Evolutionary conservation across 2,329 filamentous ascomycete species (phyloP), one percentile per base, ranked within the genome.

Genomic region (Cercospora sp.): DNA sequence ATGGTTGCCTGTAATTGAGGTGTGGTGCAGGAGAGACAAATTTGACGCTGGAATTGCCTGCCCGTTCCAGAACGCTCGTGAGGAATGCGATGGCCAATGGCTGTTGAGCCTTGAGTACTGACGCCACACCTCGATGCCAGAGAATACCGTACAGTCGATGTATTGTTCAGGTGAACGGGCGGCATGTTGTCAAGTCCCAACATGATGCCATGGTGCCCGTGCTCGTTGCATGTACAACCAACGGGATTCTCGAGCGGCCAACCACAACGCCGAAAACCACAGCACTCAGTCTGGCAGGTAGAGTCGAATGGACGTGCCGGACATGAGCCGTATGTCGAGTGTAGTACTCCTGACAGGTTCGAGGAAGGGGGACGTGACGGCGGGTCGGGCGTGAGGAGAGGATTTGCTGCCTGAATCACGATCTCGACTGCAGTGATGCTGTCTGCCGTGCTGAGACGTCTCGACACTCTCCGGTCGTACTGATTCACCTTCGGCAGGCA

Each of bases 41-140:
- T 65, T 55, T 68, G 53, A 51, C 45, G n/a, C 31, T 65, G 63
- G 66, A 65, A 68, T 65, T 68, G 42, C 61, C 48, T 33, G 58
- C 62, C 36, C 26, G 7, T 40, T 55, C 58, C 57, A 45, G 55
- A 60, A 42, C 31, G 36, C 57, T 28, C 18, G 42, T 23, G 31
- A 53, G 64, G 64, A 65, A 65, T 65, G 64, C 57, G 60, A 61
- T 18, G 30, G 30, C 28, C 30, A 55, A 55, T 40, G 64, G 30
- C 48, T 33, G 30, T 31, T 55, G 18, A n/a, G 48, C 16, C 31
- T 64, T 40, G 30, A 45, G 9, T 7, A 40, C 62, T 13, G 40
- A 57, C 20, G 45, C n/a, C 60, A 10, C 30, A 63, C 40, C 18
- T 16, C 48, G 61, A 57, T 36, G 28, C 36, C 33, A 31, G 33